A percentile compares a stretch with the other conserved stretches of the same genome.
These are phyloP conservation scores for Zymoseptoria ardabiliae DNA, from an alignment of 2,329 filamentous ascomycete genomes.

Conservation along the genomic window DNA sequence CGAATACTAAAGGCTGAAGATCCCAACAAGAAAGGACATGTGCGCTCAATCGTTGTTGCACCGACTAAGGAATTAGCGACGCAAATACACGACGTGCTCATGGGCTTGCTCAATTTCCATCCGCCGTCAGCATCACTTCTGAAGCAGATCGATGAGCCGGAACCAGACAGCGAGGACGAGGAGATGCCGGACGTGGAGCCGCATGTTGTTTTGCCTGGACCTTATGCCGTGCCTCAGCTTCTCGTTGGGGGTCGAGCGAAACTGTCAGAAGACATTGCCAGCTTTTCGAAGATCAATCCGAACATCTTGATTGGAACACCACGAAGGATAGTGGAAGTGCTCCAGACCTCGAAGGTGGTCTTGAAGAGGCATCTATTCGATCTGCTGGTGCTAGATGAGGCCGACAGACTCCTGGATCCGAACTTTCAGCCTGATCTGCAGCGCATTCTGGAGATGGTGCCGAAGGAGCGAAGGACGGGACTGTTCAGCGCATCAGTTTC, in stretches of 20 bases:
- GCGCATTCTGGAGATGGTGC: slow-evolving; percentile 72
- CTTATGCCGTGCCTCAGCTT: slow-evolving; percentile 71
- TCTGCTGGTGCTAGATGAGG: slow-evolving; percentile 86
- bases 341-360: slow-evolving; percentile 58
- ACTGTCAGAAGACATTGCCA: slow-evolving; percentile 75
- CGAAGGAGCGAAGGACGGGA: slow-evolving; percentile 88
- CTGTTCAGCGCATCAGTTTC: slow-evolving; percentile 94
- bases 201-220: slow-evolving; percentile 39
- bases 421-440: slow-evolving; percentile 90
- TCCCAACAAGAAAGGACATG: slow-evolving; percentile 79
- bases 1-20: slow-evolving; percentile 73
- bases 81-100: slow-evolving; percentile 79
- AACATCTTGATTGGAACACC: slow-evolving; percentile 89
- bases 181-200: slow-evolving; percentile 32
- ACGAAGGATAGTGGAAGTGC: slow-evolving; percentile 77
- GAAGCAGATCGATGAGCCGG: slow-evolving; percentile 40
- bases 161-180: slow-evolving; percentile 35
- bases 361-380: slow-evolving; percentile 55
- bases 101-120: slow-evolving; percentile 75
- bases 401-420: slow-evolving; percentile 82
- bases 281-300: slow-evolving; percentile 74
- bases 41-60: slow-evolving; percentile 85
- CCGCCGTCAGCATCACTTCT: slow-evolving; percentile 63
- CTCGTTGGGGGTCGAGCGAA: slow-evolving; percentile 78
- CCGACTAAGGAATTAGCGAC: slow-evolving; percentile 86